Conservation (phyloP, 73 alveolate species). For the Paramecium sonneborni region DNA sequence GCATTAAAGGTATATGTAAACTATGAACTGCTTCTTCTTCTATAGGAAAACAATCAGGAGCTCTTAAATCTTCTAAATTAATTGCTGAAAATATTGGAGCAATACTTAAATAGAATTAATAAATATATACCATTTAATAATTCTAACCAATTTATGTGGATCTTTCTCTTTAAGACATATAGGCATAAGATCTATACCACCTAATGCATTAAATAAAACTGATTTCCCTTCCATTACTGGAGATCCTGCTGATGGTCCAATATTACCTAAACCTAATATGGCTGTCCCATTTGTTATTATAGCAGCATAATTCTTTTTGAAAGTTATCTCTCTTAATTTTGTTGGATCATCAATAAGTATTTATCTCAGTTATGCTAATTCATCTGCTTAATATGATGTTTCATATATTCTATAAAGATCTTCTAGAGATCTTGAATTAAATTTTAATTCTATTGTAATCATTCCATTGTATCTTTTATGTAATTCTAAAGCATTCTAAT, state of each 20-base stretch:
- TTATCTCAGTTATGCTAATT: slow-evolving; percentile 45
- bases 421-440: slow-evolving; percentile 57
- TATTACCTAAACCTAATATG: slow-evolving; percentile 81
- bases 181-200: slow-evolving; percentile 76
- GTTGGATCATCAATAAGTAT: slow-evolving; percentile 67
- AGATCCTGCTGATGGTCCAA: slow-evolving; percentile 86
- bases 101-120: not conserved
- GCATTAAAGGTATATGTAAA: slow-evolving; percentile 83
- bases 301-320: slow-evolving; percentile 76
- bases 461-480: slow-evolving; percentile 74
- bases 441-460: slow-evolving; percentile 67
- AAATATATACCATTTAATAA: not conserved
- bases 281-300: slow-evolving; percentile 86
- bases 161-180: slow-evolving; percentile 76
- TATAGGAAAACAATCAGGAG: slow-evolving; percentile 82
- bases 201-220: slow-evolving; percentile 77
- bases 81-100: slow-evolving; percentile 83
- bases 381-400: slow-evolving; percentile 64
- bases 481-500: slow-evolving; percentile 66
- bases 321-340: slow-evolving; percentile 69
- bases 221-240: slow-evolving; percentile 93
- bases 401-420: slow-evolving; percentile 54
- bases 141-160: slow-evolving; percentile 9
- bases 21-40: slow-evolving; percentile 73
- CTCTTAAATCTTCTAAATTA: slow-evolving; percentile 86